Evolutionary conservation across 106 monocot species (phyloP).

Genomic region (Dendrobium officinale): DNA sequence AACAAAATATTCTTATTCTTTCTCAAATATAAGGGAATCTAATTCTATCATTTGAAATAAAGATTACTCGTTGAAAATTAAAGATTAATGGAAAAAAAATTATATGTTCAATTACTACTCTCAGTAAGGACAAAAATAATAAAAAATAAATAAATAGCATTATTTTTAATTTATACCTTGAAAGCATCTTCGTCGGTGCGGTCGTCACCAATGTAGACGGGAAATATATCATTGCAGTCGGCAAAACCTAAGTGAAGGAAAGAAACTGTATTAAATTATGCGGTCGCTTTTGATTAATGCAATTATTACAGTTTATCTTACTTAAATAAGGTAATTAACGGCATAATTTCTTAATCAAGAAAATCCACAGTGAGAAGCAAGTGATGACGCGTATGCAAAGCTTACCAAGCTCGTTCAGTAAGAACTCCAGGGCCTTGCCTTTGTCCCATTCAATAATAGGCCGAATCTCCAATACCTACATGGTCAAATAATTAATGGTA

Average conservation of each 20-base stretch:
- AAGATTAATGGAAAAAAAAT: too few relatives aligned
- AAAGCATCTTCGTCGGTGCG: slow-evolving; percentile 82
- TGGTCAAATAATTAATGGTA: background rate
- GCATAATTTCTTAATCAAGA: too few relatives aligned
- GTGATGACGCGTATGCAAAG: background rate
- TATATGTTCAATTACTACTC: too few relatives aligned
- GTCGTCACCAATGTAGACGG: slow-evolving; percentile 77
- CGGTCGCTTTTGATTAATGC: background rate
- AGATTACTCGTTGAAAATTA: too few relatives aligned
- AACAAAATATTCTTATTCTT: too few relatives aligned
- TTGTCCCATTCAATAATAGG: slow-evolving; percentile 65
- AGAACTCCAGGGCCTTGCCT: slow-evolving; percentile 54
- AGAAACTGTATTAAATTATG: background rate
- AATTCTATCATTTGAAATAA: too few relatives aligned
- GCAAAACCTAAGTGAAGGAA: slow-evolving; percentile 26
- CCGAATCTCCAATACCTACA: slow-evolving; percentile 55
- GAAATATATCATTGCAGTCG: slow-evolving; percentile 40
- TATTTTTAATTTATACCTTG: slow-evolving; percentile 26
- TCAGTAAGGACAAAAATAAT: too few relatives aligned
- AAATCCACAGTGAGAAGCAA: background rate
- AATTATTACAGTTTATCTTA: too few relatives aligned
- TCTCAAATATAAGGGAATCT: too few relatives aligned
- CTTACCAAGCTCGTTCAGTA: slow-evolving; percentile 49
- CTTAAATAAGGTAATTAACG: too few relatives aligned
- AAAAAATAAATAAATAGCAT: too few relatives aligned